Base-by-base conservation (phyloP, 31 red algal genomes). In the Asparagopsis taxiformis region DNA sequence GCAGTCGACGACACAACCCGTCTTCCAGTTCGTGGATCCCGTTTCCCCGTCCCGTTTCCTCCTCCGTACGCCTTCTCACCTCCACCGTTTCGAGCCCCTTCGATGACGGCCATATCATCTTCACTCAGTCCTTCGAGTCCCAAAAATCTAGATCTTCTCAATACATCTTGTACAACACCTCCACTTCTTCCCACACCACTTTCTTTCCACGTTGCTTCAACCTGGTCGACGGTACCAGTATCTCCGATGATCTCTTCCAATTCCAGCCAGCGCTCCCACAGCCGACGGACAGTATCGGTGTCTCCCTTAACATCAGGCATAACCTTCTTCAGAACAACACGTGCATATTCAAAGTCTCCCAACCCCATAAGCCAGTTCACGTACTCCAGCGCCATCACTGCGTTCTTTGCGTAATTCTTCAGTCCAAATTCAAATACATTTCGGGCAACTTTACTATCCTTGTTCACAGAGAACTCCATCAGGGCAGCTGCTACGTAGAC, bases 381-480 rank as follows among this genome's bases (percentile, higher is more conserved):
- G 35, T 77, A 94, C n/a, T 94, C 72, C 25, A 66, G 29, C 16
- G 75, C 74, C 53, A 94, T 71, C 7, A 77, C 59, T 15, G 84
- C 79, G 32, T 68, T 71, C 37, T 82, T 82, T 19, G 84, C 43
- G 73, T 82, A 79, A 28, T 72, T 76, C 51, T 88, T 88, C 16
- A 94, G 39, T 13, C 91, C 91, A 80, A 94, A 81, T 58, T 88
- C 83, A 53, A 94, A 94, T 19, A 94, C 85, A 51, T 94, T 94
- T 2, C 84, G 73, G 11, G 91, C 84, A 50, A 87, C 77, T 49
- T 86, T 82, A 60, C 77, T 80, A 52, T 88, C 85, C 70, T 89
- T 94, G 62, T 89, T 94, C 29, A 79, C 41, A 19, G 62, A 67
- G 80, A 88, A 94, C 75, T 94, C 91, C 67, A 94, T 87, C 36